These are phyloP conservation scores for Linnemannia hyalina DNA, from an alignment of 192 early-diverging fungal species.

Conservation along the genomic window DNA sequence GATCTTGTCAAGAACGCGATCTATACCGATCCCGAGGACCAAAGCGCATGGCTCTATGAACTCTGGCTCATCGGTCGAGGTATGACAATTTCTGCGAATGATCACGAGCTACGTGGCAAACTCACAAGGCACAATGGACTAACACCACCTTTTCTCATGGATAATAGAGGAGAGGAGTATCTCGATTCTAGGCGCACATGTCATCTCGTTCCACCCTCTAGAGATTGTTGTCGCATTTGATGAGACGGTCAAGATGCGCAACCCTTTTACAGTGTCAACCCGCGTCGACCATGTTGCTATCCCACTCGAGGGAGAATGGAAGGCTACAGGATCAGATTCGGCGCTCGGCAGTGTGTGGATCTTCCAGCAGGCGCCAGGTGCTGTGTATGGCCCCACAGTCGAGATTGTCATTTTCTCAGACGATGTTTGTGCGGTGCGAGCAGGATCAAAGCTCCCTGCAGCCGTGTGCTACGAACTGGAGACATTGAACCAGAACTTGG, in stretches of 20 bases:
- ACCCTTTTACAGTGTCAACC: constrained; percentile 33
- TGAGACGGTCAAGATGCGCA: constrained; percentile 42
- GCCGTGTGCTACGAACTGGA: constrained; percentile 47
- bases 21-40: constrained; percentile 97
- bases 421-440: constrained; percentile 34
- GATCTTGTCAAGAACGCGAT: constrained; percentile 90
- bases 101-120: not conserved
- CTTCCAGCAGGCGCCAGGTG: constrained; percentile 36
- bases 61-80: constrained; percentile 88
- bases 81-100: not conserved
- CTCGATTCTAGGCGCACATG: constrained; percentile 46
- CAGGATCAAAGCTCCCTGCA: constrained; percentile 24
- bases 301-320: constrained; percentile 47
- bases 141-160: not conserved
- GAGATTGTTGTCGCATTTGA: constrained; percentile 58
- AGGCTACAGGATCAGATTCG: constrained; percentile 41
- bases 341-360: constrained; percentile 40
- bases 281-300: constrained; percentile 28
- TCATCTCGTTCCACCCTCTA: constrained; percentile 42
- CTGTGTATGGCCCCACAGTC: constrained; percentile 38
- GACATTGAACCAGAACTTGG: constrained; percentile 33
- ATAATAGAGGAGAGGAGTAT: constrained; percentile 41
- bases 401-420: constrained; percentile 38
- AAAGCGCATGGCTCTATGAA: constrained; percentile 97
- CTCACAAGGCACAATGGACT: not conserved